Percentiles rank a stretch among this genome's conserved stretches.
Evolutionary conservation across 257 asterid species (phyloP).

Genomic region (Petunia axillaris): DNA sequence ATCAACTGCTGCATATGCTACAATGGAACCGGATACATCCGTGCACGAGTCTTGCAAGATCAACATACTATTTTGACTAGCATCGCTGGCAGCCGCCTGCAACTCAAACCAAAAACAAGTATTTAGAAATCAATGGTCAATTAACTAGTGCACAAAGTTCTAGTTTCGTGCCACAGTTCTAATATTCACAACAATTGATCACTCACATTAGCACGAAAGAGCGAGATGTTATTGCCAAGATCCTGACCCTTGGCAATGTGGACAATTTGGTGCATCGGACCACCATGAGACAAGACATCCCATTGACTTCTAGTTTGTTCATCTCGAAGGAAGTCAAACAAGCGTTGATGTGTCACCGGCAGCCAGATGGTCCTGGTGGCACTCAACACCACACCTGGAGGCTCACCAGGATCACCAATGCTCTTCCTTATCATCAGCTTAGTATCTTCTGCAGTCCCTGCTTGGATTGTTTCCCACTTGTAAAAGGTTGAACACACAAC

Average conservation of each 20-base stretch:
- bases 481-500: slow-evolving; percentile 68
- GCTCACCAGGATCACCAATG: slow-evolving; percentile 66
- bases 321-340: slow-evolving; percentile 64
- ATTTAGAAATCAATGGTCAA: background rate
- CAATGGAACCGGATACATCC: slow-evolving; percentile 63
- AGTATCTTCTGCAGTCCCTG: slow-evolving; percentile 46
- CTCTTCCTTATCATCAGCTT: slow-evolving; percentile 68
- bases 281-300: slow-evolving; percentile 74
- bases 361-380: slow-evolving; percentile 73
- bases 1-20: slow-evolving; percentile 67
- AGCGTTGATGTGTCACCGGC: slow-evolving; percentile 55
- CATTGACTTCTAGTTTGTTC: slow-evolving; percentile 67
- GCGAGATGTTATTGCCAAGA: slow-evolving; percentile 56
- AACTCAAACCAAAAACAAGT: background rate
- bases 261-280: slow-evolving; percentile 63
- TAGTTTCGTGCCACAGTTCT: background rate
- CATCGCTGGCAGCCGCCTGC: slow-evolving; percentile 48
- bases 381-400: slow-evolving; percentile 75
- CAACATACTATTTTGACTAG: slow-evolving; percentile 48
- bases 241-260: slow-evolving; percentile 68
- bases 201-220: slow-evolving; percentile 72
- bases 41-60: slow-evolving; percentile 70
- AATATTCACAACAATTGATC: background rate
- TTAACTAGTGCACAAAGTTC: background rate
- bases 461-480: slow-evolving; percentile 73